Evolutionary conservation across 352 stramenopile genomes (phyloP).

Genomic region (Phytophthora boehmeriae): DNA sequence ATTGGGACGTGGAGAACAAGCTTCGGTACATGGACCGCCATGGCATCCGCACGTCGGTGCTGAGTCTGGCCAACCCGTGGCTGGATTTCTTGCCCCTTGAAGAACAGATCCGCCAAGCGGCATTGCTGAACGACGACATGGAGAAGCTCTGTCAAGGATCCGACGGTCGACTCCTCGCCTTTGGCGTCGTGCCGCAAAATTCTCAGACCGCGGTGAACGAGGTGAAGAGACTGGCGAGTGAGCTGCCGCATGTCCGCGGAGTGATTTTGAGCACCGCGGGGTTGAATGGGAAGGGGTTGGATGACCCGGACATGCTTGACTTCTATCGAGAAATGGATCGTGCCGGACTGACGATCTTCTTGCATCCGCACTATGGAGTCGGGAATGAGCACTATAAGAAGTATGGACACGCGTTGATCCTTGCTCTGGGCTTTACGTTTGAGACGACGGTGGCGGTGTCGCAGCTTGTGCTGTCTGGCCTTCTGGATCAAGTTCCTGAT

Average conservation of each 20-base stretch:
- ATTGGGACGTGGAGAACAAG: slow-evolving; percentile 59
- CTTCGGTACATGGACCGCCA: slow-evolving; percentile 72
- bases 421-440: slow-evolving; percentile 72
- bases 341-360: slow-evolving; percentile 55
- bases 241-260: slow-evolving; percentile 43
- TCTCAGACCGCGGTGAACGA: slow-evolving; percentile 41
- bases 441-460: slow-evolving; percentile 71
- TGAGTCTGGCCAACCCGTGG: slow-evolving; percentile 76
- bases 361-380: slow-evolving; percentile 74
- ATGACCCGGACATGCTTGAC: slow-evolving; percentile 57
- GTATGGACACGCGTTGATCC: slow-evolving; percentile 62
- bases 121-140: slow-evolving; percentile 62
- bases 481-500: slow-evolving; percentile 53
- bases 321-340: slow-evolving; percentile 55
- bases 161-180: slow-evolving; percentile 49
- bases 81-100: slow-evolving; percentile 61
- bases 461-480: slow-evolving; percentile 57
- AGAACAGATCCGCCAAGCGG: slow-evolving; percentile 51
- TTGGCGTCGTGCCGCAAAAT: slow-evolving; percentile 55
- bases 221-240: slow-evolving; percentile 39
- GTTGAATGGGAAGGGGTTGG: slow-evolving; percentile 59
- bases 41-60: slow-evolving; percentile 56
- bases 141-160: slow-evolving; percentile 50
- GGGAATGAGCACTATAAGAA: slow-evolving; percentile 63
- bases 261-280: slow-evolving; percentile 65